Evolutionary conservation across 495 filamentous ascomycete species (phyloP).

Genomic region (Margaritispora aquatica): DNA sequence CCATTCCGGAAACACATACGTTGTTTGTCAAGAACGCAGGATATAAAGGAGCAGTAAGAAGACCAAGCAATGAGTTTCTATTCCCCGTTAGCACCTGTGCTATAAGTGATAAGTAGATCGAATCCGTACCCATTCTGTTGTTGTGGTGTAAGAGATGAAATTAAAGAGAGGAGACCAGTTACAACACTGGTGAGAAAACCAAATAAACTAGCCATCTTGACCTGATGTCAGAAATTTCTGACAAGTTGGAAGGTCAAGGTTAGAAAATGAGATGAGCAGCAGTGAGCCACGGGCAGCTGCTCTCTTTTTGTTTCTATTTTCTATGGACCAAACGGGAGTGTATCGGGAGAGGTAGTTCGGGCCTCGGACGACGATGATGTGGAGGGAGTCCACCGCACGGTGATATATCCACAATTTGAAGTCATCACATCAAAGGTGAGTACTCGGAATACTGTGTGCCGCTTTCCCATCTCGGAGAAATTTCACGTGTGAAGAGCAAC

Average conservation of each 20-base stretch:
- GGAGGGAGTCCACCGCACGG: neutral
- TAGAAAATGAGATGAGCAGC: neutral
- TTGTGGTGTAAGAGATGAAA: neutral
- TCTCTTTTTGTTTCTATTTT: neutral
- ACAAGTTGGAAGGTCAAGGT: neutral
- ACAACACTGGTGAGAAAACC: neutral
- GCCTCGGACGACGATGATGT: neutral
- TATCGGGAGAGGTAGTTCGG: neutral
- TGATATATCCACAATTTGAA: neutral
- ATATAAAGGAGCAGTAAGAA: neutral
- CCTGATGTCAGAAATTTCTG: neutral
- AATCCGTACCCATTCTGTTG: neutral
- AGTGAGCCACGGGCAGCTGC: neutral
- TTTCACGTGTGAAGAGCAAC: neutral
- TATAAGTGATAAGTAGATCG: neutral
- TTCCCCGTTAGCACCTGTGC: neutral
- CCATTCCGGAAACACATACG: neutral
- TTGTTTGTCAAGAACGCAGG: neutral
- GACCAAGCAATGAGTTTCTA: neutral
- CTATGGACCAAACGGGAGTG: neutral
- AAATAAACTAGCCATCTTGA: neutral
- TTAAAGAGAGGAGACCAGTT: neutral
- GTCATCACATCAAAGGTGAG: neutral
- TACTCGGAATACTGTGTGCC: neutral
- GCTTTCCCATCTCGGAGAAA: neutral